Evolutionary conservation across 345 rosid species (phyloP), one percentile per base, ranked within the genome.

Genomic region (Salix koriyanagi): DNA sequence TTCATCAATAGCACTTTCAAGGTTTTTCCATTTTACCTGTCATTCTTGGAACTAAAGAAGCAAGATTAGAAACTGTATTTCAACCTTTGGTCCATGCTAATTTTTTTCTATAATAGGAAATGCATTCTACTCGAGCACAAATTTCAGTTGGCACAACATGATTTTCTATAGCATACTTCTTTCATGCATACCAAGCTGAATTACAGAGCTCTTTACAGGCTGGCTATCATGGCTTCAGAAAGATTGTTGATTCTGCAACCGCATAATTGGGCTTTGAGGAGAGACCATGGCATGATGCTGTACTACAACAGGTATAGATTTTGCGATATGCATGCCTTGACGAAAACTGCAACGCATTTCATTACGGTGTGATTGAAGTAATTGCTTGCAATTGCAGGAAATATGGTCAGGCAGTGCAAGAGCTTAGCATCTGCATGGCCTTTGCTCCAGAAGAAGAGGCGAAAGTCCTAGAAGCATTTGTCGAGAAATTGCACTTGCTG

Each of bases 271-370:
- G 80, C 86, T 34, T 83, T 92, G 80, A 90, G 97, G 80, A 87
- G 96, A 86, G 97, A 94, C 80, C 92, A 89, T 44, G 98, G 98
- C 56, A 88, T 94, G 97, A 94, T 94, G 98, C 72, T 88, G 84
- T 94, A 94, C 86, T 92, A 85, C 83, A 86, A 44, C 25, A 91
- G 91, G 98, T 91, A 84, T 16, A 28, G 12, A 70, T 70, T 36
- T 70, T 14, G 0, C 62, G 6, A 74, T 62, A 28, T 65, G 60
- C 0, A 62, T 32, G 3, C 26, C 41, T n/a, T 56, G 37, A 23
- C 37, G 7, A 36, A 10, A 50, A n/a, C 3, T 65, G 48, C 30
- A 32, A 21, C 5, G 36, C 18, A 74, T 18, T 67, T 64, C 19
- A 60, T 25, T 67, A 6, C 6, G 73, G 79, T 71, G 30, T 60